Conservation (phyloP, 495 filamentous ascomycete genomes). For the Trichoderma asperelloides region DNA sequence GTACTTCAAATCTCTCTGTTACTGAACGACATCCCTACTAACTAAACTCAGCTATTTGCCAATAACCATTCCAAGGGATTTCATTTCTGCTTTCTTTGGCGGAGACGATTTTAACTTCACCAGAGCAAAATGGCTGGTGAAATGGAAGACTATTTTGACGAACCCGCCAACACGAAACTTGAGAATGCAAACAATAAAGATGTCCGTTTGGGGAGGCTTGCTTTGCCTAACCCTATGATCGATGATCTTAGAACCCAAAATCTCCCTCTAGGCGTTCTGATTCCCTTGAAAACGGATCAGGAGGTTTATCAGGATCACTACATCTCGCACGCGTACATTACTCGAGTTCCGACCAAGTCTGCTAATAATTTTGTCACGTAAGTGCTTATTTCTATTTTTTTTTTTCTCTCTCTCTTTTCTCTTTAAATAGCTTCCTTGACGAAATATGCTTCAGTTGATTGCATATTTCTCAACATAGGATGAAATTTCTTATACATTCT, state of each 20-base stretch:
- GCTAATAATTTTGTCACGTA: constrained; percentile 45
- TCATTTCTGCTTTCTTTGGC: neutral
- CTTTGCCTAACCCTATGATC: constrained; percentile 16
- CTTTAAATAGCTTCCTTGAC: no score
- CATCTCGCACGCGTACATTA: constrained; percentile 42
- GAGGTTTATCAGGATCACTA: constrained; percentile 41
- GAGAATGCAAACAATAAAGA: neutral
- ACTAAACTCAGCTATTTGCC: no score
- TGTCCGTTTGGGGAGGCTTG: neutral
- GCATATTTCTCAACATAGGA: no score
- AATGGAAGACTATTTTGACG: neutral
- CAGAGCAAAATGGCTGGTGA: neutral
- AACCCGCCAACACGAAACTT: neutral
- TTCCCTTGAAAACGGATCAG: constrained; percentile 47
- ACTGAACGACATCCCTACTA: no score
- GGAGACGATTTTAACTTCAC: neutral
- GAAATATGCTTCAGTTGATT: no score
- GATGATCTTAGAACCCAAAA: constrained; percentile 22
- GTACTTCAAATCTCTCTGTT: no score
- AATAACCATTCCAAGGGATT: neutral
- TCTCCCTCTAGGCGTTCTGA: constrained; percentile 31
- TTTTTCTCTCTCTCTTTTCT: no score
- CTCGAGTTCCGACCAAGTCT: constrained; percentile 42
- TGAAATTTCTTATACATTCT: no score
- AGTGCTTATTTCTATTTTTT: constrained; percentile 16